Evolutionary conservation across 2,329 filamentous ascomycete species (phyloP).

Genomic region (Colletotrichum cereale): DNA sequence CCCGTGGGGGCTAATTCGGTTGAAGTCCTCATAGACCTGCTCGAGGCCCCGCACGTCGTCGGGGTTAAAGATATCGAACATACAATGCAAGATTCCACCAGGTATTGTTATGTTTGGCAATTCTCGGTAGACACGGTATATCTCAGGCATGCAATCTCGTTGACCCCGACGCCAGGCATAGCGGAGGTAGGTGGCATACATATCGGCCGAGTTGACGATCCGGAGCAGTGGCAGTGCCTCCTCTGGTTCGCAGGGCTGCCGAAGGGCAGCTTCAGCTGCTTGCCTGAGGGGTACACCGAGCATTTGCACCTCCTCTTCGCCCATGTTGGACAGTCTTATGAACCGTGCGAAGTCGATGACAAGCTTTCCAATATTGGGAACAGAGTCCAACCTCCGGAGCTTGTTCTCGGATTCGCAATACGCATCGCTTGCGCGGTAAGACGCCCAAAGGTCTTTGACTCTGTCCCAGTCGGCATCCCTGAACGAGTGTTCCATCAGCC

Average conservation of each 20-base stretch:
- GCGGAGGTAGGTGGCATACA: slow-evolving; percentile 61
- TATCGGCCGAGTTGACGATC: slow-evolving; percentile 51
- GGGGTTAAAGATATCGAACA: slow-evolving; percentile 59
- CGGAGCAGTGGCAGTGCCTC: slow-evolving; percentile 55
- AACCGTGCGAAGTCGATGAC: slow-evolving; percentile 49
- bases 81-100: slow-evolving; percentile 54
- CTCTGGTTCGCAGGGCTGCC: slow-evolving; percentile 50
- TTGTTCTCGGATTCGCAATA: not conserved
- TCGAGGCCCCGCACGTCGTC: slow-evolving; percentile 57
- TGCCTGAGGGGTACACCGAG: slow-evolving; percentile 47
- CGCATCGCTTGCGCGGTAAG: slow-evolving; percentile 45
- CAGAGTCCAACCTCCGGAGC: slow-evolving; percentile 15
- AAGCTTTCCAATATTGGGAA: slow-evolving; percentile 48
- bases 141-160: slow-evolving; percentile 50
- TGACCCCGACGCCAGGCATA: slow-evolving; percentile 46
- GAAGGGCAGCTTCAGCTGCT: slow-evolving; percentile 49
- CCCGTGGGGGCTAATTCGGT: slow-evolving; percentile 50
- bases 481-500: slow-evolving; percentile 58
- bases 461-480: slow-evolving; percentile 51
- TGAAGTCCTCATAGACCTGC: slow-evolving; percentile 63
- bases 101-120: slow-evolving; percentile 55
- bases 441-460: slow-evolving; percentile 53
- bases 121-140: slow-evolving; percentile 62
- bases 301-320: not conserved
- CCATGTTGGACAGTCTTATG: not conserved